Evolutionary conservation across 805 yeast species (phyloP).

Genomic region (Yarrowia sp.): DNA sequence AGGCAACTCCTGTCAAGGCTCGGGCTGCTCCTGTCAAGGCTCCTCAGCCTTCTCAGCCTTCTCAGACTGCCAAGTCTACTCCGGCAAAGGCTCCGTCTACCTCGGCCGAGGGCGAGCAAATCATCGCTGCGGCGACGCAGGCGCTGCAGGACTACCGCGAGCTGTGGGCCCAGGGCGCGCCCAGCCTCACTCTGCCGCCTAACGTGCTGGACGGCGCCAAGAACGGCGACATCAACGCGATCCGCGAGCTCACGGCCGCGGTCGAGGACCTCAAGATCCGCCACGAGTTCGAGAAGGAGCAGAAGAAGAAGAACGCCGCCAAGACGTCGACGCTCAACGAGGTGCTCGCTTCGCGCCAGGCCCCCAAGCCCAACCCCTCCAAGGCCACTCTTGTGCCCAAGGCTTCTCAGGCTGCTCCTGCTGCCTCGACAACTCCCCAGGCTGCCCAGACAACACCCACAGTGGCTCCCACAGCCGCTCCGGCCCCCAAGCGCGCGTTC

Average conservation of each 20-base stretch:
- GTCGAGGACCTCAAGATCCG: not conserved
- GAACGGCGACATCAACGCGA: not conserved
- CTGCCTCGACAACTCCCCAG: not conserved
- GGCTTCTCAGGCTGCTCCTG: not conserved
- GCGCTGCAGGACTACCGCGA: not conserved
- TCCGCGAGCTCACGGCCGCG: not conserved
- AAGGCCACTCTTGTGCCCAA: not conserved
- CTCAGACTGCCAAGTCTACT: not conserved
- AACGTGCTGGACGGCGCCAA: not conserved
- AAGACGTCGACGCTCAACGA: conserved; percentile 2
- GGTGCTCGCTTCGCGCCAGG: not conserved
- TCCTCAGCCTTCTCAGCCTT: too few relatives aligned
- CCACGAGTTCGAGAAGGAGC: not conserved
- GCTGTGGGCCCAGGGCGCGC: not conserved
- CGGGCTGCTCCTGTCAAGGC: not conserved
- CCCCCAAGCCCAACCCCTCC: not conserved
- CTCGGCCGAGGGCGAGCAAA: not conserved
- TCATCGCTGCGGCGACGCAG: not conserved
- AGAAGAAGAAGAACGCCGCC: not conserved
- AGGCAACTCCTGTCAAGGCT: not conserved
- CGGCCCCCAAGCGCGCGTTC: not conserved
- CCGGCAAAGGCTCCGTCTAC: too few relatives aligned
- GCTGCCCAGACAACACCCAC: not conserved
- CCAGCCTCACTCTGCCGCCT: not conserved
- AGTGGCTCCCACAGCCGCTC: not conserved